phyloP scores from a whole-genome alignment of 1,284 basidiomycete species.

The Melampsora larici-populina region DNA sequence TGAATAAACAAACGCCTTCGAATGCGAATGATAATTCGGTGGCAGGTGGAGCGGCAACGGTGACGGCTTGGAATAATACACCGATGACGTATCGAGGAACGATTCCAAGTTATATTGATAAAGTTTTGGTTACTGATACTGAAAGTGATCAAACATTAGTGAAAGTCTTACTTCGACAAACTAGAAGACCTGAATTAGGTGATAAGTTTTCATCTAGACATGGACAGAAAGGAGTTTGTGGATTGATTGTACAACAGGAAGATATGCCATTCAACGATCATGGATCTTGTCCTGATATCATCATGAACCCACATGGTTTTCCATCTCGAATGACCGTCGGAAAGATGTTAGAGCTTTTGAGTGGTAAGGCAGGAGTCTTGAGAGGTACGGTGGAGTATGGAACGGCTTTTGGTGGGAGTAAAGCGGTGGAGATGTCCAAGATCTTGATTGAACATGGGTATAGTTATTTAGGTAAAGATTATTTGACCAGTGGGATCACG shows the following conservation, averaged over 20 bases:
- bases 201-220: constrained; percentile 99
- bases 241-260: constrained; percentile 94
- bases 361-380: constrained; percentile 90
- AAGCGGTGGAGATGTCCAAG: constrained; percentile 98
- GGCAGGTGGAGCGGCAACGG: constrained; percentile 56
- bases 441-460: constrained; percentile 94
- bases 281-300: constrained; percentile 88
- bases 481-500: constrained; percentile 95
- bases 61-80: constrained; percentile 74
- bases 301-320: constrained; percentile 99
- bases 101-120: constrained; percentile 90
- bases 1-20: constrained; percentile 93
- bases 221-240: constrained; percentile 98
- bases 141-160: constrained; percentile 92
- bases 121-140: constrained; percentile 93
- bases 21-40: constrained; percentile 68
- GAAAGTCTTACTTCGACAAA: constrained; percentile 98
- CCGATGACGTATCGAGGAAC: constrained; percentile 82
- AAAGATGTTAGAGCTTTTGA: constrained; percentile 97
- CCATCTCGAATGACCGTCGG: constrained; percentile 99
- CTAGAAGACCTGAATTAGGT: constrained; percentile 88
- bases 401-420: constrained; percentile 84
- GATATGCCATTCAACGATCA: constrained; percentile 99
- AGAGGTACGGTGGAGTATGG: constrained; percentile 83
- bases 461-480: constrained; percentile 96